These are phyloP conservation scores for Mycena olivaceomarginata DNA, from an alignment of 768 basidiomycete genomes.

Conservation along the genomic window DNA sequence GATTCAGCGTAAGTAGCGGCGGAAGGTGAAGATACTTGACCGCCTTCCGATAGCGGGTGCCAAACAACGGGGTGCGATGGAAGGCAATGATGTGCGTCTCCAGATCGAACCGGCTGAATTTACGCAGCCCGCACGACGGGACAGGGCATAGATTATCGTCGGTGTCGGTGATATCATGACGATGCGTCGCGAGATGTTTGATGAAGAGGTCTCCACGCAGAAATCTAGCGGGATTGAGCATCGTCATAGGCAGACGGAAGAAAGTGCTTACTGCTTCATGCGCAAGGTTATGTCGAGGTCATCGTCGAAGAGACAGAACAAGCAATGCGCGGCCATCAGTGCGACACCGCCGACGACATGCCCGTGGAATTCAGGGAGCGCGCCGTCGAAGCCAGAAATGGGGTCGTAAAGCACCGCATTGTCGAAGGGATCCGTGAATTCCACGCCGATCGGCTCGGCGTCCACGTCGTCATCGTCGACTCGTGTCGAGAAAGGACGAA, in stretches of 20 bases:
- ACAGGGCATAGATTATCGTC: too few species aligned
- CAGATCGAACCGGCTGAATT: too few species aligned
- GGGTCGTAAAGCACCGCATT: not conserved
- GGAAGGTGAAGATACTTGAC: too few species aligned
- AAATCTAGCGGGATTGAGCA: too few species aligned
- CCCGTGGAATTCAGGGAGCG: slow-evolving; percentile 13
- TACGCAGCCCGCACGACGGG: too few species aligned
- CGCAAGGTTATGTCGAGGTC: not conserved
- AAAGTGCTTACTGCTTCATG: not conserved
- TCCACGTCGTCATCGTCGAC: not conserved
- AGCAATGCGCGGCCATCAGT: not conserved
- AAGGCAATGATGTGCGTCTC: too few species aligned
- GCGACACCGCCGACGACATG: not conserved
- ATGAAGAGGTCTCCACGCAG: too few species aligned
- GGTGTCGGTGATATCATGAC: too few species aligned
- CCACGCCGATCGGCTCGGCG: slow-evolving; percentile 1
- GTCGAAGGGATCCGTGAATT: not conserved
- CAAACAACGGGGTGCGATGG: too few species aligned
- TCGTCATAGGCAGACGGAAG: not conserved
- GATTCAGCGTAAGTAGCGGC: too few species aligned
- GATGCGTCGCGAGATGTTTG: too few species aligned
- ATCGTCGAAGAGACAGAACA: slow-evolving; percentile 1
- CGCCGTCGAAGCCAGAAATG: not conserved
- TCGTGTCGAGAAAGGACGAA: slow-evolving; percentile 1
- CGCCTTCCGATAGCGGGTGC: too few species aligned